Conservation (phyloP, 345 rosid genomes). For the Corymbia maculata region DNA sequence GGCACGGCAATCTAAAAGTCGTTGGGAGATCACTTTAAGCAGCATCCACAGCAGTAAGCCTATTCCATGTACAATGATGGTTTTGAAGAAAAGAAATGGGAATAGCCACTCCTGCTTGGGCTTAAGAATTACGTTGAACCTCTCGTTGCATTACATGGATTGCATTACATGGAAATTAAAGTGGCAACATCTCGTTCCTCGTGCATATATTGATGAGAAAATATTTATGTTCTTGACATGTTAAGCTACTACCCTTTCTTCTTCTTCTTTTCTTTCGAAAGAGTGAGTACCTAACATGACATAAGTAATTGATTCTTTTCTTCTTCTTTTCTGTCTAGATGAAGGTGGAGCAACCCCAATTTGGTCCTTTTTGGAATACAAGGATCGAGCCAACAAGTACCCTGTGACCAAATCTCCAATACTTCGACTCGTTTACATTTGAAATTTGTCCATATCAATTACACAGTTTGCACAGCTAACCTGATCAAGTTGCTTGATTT, state of each 20-base stretch:
- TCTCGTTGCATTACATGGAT: too few species aligned
- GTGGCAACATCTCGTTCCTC: not conserved
- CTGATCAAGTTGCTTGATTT: not conserved
- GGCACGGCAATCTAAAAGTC: not conserved
- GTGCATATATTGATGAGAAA: not conserved
- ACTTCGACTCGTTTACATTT: rapidly evolving
- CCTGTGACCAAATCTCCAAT: rapidly evolving
- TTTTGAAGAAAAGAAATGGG: too few species aligned
- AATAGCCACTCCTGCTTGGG: too few species aligned
- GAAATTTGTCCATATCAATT: not conserved
- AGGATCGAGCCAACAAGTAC: not conserved
- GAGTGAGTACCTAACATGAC: too few species aligned
- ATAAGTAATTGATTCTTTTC: too few species aligned
- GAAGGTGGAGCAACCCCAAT: not conserved
- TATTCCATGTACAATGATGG: too few species aligned
- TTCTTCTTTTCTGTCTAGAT: too few species aligned
- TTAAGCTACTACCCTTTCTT: not conserved
- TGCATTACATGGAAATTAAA: not conserved
- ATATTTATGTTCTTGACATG: not conserved
- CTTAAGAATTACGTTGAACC: not conserved
- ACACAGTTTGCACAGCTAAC: rapidly evolving
- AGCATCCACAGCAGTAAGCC: too few species aligned
- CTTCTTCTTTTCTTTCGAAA: too few species aligned
- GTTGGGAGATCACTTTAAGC: not conserved
- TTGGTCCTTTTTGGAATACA: not conserved